These are phyloP conservation scores for Apostasia ramifera DNA, from an alignment of 106 monocot species.

Conservation along the genomic window DNA sequence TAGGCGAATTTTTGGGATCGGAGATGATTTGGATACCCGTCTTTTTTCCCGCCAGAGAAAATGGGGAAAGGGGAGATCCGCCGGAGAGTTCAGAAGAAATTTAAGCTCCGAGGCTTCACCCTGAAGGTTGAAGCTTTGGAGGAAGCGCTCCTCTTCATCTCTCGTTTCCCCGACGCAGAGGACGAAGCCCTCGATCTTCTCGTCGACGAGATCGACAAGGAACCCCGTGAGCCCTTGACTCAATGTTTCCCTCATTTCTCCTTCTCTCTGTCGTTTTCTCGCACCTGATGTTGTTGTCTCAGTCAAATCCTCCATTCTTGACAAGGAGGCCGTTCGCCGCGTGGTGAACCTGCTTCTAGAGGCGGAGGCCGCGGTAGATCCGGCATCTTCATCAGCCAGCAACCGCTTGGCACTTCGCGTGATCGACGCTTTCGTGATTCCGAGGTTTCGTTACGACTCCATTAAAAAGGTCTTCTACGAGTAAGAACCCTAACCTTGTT, in stretches of 20 bases:
- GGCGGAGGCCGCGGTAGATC: conserved; percentile 57
- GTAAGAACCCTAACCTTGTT: conserved; percentile 25
- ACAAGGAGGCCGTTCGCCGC: conserved; percentile 46
- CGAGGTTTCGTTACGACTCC: conserved; percentile 72
- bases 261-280: not conserved
- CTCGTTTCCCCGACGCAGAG: conserved; percentile 67
- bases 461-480: conserved; percentile 87
- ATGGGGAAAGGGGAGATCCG: conserved; percentile 26
- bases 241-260: not conserved
- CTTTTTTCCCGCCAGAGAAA: not conserved
- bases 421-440: conserved; percentile 69
- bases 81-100: conserved; percentile 75
- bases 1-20: too few species aligned
- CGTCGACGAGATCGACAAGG: conserved; percentile 86
- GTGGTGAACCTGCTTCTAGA: conserved; percentile 57
- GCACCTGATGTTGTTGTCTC: not conserved
- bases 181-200: conserved; percentile 91
- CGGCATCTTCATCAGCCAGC: conserved; percentile 19
- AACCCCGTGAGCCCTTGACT: conserved; percentile 32
- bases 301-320: conserved; percentile 73
- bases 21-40: too few species aligned
- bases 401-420: conserved; percentile 45
- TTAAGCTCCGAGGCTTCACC: conserved; percentile 74
- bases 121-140: conserved; percentile 81
- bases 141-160: conserved; percentile 54